Conservation (phyloP, 129 eudicot genomes). For the Centaurea solstitialis region DNA sequence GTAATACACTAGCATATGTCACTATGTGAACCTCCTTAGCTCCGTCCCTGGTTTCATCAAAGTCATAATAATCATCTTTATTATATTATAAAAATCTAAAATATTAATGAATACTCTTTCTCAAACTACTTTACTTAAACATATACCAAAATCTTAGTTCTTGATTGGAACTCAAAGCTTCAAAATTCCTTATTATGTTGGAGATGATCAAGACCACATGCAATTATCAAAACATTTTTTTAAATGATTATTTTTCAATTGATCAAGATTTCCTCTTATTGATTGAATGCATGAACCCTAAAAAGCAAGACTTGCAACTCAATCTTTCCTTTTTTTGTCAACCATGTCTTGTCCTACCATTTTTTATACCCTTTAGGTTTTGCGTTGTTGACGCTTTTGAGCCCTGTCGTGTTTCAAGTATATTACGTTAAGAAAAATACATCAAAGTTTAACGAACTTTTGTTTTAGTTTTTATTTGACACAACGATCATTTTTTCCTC, state of each 20-base stretch:
- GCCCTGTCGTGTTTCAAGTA: not conserved
- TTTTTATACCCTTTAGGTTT: not conserved
- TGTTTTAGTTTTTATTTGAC: not conserved
- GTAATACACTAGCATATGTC: no score
- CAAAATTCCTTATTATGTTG: conserved; percentile 29
- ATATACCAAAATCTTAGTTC: conserved; percentile 26
- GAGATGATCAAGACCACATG: conserved; percentile 27
- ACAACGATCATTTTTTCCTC: no score
- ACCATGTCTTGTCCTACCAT: not conserved
- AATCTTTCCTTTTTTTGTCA: conserved; percentile 21
- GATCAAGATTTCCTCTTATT: conserved; percentile 21
- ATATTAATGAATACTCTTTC: no score
- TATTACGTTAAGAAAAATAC: not conserved
- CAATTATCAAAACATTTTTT: conserved; percentile 11
- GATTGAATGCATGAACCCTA: conserved; percentile 25
- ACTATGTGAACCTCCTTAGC: no score
- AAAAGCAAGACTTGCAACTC: conserved; percentile 30
- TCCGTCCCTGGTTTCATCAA: no score
- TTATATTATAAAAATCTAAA: no score
- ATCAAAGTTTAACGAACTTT: not conserved
- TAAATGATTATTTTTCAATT: not conserved
- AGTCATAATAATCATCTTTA: not conserved
- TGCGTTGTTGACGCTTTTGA: not conserved
- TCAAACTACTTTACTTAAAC: not conserved
- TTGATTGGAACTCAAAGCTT: conserved; percentile 38